A percentile compares a stretch with the other conserved stretches of the same genome.
Evolutionary conservation across 257 asterid species (phyloP).

Genomic region (Nicotiana obtusifolia): DNA sequence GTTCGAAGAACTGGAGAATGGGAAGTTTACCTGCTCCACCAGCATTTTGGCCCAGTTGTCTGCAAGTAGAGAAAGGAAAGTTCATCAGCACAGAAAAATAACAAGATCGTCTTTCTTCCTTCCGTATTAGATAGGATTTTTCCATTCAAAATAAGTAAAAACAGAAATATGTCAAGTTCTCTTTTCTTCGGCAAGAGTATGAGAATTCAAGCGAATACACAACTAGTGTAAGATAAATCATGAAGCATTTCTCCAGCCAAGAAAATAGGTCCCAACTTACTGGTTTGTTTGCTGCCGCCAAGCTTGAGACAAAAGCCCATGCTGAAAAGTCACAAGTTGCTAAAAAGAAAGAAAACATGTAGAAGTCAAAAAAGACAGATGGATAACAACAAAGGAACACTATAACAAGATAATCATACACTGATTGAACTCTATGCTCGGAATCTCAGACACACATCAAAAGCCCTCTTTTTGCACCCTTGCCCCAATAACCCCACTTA

Average conservation of each 20-base stretch:
- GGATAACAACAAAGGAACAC: background rate
- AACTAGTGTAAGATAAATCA: background rate
- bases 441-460: background rate
- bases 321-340: constrained; percentile 44
- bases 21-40: constrained; percentile 16
- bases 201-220: background rate
- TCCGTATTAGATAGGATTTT: background rate
- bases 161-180: background rate
- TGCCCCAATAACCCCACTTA: background rate
- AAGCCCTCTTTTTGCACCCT: background rate
- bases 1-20: background rate
- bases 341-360: constrained; percentile 14
- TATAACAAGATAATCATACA: background rate
- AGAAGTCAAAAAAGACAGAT: background rate
- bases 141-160: background rate
- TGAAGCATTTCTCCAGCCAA: background rate
- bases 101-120: background rate
- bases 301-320: constrained; percentile 40
- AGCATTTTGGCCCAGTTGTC: constrained; percentile 27
- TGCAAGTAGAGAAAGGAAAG: constrained; percentile 21
- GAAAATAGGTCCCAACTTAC: constrained; percentile 27
- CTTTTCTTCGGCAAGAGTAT: background rate
- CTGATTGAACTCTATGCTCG: background rate
- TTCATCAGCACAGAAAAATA: background rate
- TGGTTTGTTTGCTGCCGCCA: constrained; percentile 36